Evolutionary conservation across 2,329 filamentous ascomycete species (phyloP), one percentile per base, ranked within the genome.

Genomic region (Berkeleyomyces rouxiae): DNA sequence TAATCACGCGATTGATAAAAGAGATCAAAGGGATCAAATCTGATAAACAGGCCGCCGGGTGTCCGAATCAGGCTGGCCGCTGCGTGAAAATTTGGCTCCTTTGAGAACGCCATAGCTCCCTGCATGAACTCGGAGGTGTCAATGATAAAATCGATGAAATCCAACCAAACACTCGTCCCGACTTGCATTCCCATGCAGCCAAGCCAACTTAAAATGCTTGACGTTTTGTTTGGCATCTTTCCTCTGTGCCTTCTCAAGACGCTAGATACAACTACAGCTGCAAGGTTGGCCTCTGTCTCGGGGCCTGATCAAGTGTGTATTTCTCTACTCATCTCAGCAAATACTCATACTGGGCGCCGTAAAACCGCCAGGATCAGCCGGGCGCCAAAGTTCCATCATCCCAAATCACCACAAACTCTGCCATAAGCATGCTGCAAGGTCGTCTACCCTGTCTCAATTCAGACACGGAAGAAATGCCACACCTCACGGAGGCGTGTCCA

Each of bases 1-100:
- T 62, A 62, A 62, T 61, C 44, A 55, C n/a, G 10, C 37, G 23
- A 33, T 58, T 58, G 40, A 62, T 58, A 33, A 62, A 60, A 44
- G 47, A 58, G 58, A 59, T 59, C 44, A 59, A 2, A 40, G 7
- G 13, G 4, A 55, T 39, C 4, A 39, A 37, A 37, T 36, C 31
- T 13, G 58, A 33, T 59, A 59, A 47, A 47, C 10, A 42, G 23
- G 7, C 37, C 11, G 42, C 31, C 11, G 40, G 9, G 11, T 42
- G 44, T n/a, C 58, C 42, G 11, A 4, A 46, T 59, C 7, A 13
- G 36, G 23, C 7, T 59, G 10, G n/a, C 11, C 23, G 9, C 23
- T 47, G 16, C 4, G 58, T 46, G 13, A 36, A 9, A 59, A 47
- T 55, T 39, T 39, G 33, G 51, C 2, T 37, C 5, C 51, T 10